Base-by-base conservation (phyloP, 352 stramenopile genomes). In the Aphanomyces astaci region DNA sequence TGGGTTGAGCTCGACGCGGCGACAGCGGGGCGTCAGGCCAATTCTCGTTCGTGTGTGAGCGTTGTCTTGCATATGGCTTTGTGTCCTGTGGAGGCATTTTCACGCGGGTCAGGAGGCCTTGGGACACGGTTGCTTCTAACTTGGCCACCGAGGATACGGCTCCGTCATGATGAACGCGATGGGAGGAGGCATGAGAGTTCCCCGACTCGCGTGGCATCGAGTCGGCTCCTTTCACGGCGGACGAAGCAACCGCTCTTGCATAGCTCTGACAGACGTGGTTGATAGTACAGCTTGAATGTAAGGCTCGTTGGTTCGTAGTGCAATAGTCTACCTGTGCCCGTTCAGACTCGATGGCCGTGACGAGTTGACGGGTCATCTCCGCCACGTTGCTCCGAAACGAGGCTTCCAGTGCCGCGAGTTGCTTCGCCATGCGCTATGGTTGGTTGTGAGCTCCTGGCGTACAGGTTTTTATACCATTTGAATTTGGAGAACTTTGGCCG, bases 11-110 rank as follows among this genome's bases (percentile, higher is more conserved):
- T 11, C 62, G 62, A 19, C 59, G 40, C 27, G 62, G 51, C 30
- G 62, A 68, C 33, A 46, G 30, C 17, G 62, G 62, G 15, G 62
- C 62, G 19, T 56, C n/a, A 1, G 62, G 62, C 62, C 62, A 68
- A 3, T 36, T 17, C 19, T n/a, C n/a, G n/a, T n/a, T n/a, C n/a
- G n/a, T n/a, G n/a, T n/a, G n/a, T n/a, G n/a, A n/a, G 25, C n/a
- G 25, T 59, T 59, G 17, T 59, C 30, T 13, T 5, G 17, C n/a
- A 17, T 4, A 3, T 7, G 54, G 22, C 9, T 7, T 54, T 54
- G 46, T n/a, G 46, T 13, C 46, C 17, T 54, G 40, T 9, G 36
- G 7, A 43, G 36, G 7, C 15, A 15, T 15, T 15, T 43, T 43
- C 36, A 43, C 36, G 36, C 36, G 36, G 36, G 36, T 43, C 36